Evolutionary conservation across 2,329 filamentous ascomycete species (phyloP).

Genomic region (Tolypocladium album): DNA sequence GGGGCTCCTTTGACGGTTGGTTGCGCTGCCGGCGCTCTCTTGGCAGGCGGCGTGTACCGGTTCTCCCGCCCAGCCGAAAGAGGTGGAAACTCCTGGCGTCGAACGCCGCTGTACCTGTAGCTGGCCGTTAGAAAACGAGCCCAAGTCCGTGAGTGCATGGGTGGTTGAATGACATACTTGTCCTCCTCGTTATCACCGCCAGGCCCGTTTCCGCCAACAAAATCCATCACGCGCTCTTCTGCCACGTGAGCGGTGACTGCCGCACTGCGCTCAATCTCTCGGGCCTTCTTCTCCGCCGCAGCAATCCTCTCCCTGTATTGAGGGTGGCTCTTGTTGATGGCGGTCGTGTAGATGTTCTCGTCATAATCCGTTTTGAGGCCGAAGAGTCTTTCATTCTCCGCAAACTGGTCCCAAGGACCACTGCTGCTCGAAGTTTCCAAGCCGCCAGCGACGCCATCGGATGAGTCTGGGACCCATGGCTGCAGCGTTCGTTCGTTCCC

Average conservation of each 20-base stretch:
- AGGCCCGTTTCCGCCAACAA: conserved; percentile 48
- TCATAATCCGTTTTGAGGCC: conserved; percentile 85
- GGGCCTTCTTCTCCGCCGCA: conserved; percentile 70
- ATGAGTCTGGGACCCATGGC: conserved; percentile 63
- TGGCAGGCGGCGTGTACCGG: conserved; percentile 86
- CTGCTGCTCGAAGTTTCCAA: conserved; percentile 49
- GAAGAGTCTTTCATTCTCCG: conserved; percentile 77
- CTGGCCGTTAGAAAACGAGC: conserved; percentile 8
- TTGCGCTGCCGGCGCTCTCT: conserved; percentile 66
- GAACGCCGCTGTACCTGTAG: conserved; percentile 79
- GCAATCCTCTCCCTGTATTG: conserved; percentile 69
- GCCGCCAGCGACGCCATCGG: conserved; percentile 54
- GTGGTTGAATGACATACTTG: conserved; percentile 43
- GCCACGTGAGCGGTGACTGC: conserved; percentile 73
- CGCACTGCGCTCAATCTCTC: conserved; percentile 74
- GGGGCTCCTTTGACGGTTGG: conserved; percentile 67
- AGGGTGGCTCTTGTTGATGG: conserved; percentile 75
- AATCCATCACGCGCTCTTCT: conserved; percentile 74
- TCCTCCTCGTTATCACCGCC: conserved; percentile 81
- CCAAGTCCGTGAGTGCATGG: neutral
- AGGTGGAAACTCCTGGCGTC: conserved; percentile 62
- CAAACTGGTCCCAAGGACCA: conserved; percentile 83
- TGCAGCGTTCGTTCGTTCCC: conserved; percentile 67
- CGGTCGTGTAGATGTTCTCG: conserved; percentile 88
- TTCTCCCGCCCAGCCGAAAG: conserved; percentile 41